Base-by-base conservation (phyloP, 768 basidiomycete genomes). In the Lactarius quietus region DNA sequence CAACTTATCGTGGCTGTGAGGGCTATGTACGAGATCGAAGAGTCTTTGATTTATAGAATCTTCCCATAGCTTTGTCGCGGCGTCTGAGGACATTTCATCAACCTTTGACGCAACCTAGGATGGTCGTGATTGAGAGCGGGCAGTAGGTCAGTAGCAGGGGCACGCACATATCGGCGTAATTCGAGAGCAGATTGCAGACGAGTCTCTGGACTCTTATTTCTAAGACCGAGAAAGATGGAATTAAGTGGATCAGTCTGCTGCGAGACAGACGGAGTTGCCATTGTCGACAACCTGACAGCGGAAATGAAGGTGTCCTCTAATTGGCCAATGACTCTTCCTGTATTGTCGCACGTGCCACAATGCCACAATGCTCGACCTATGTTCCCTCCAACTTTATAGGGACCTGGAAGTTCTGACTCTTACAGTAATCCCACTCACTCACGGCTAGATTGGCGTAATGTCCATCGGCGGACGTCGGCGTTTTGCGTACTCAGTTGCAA, bases 1-100 rank as follows among this genome's bases (percentile, higher is more conserved):
- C 61, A 94, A 83, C 68, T 91, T 90, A 74, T 95, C 93, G 28
- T 82, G 79, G 59, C 81, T 84, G 72, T 86, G 87, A 72, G 87
- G 86, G 71, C 90, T 91, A 72, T 95, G 92, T 63, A 91, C 88
- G 53, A 94, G 82, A 69, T 90, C 88, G 72, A 93, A 92, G 60
- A 95, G 78, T 41, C 86, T 79, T 67, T 85, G 82, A 73, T 88
- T 93, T 70, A 95, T 89, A 62, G 85, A 86, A 68, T 92, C 89
- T 67, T 93, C 90, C 91, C 92, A 94, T 57, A 93, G 78, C 73
- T 92, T 92, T 0, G 86, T 83, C 12, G 88, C 87, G 15, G 86
- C 86, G 69, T 93, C 92, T 1, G 90, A 86, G 12, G 90, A 85
- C 84, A 92, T 87, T 73, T 94, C 92, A 9, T 88, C 83, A 4